Evolutionary conservation across 2,329 filamentous ascomycete species (phyloP).

Genomic region (Venturiaceae sp.): DNA sequence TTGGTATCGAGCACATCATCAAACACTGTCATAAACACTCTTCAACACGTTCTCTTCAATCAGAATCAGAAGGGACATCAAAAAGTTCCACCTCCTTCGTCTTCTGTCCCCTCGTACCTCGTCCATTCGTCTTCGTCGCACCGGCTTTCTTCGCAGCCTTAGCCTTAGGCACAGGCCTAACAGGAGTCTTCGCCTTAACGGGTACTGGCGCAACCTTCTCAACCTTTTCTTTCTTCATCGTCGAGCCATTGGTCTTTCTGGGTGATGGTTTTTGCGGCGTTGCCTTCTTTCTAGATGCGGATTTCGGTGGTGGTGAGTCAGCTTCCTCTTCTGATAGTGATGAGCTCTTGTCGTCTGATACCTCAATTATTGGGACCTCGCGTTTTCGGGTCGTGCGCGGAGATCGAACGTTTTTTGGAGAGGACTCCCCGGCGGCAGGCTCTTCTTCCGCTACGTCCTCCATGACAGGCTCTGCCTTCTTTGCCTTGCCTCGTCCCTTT

Average conservation of each 20-base stretch:
- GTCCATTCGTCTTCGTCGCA: neutral
- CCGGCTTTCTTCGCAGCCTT: neutral
- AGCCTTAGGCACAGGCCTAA: neutral
- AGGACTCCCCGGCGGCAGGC: neutral
- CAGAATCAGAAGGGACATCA: neutral
- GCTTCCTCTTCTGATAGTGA: neutral
- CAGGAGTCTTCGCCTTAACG: neutral
- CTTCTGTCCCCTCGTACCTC: neutral
- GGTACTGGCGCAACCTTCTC: neutral
- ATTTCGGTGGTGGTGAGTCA: neutral
- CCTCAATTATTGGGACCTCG: neutral
- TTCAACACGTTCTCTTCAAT: too few species aligned
- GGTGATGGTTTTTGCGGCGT: neutral
- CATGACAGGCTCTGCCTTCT: neutral
- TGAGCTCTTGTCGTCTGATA: neutral
- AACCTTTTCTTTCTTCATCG: neutral
- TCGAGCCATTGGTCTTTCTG: neutral
- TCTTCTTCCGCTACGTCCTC: conserved; percentile 12
- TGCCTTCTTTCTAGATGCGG: neutral
- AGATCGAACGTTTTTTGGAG: neutral
- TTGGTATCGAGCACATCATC: too few species aligned
- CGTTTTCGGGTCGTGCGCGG: neutral
- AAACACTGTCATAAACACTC: too few species aligned
- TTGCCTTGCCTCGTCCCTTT: neutral
- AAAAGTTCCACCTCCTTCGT: neutral